Conservation (phyloP, 257 asterid genomes). For the Euphrasia confusa region DNA sequence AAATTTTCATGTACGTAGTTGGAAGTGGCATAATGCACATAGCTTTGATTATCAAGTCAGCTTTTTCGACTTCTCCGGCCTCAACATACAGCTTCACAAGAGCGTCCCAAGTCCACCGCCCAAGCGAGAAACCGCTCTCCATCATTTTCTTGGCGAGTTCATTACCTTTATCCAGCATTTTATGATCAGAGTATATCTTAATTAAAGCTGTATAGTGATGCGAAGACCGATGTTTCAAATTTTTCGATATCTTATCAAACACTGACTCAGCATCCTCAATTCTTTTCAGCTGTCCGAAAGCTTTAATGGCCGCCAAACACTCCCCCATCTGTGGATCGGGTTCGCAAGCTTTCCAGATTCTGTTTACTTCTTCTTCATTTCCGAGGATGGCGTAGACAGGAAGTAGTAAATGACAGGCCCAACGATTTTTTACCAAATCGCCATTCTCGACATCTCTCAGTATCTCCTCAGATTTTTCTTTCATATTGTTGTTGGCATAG, state of each 20-base stretch:
- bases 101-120: slow-evolving; percentile 60
- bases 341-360: slow-evolving; percentile 59
- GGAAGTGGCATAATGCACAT: slow-evolving; percentile 28
- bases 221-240: slow-evolving; percentile 31
- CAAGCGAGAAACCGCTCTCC: slow-evolving; percentile 34
- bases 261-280: slow-evolving; percentile 68
- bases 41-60: slow-evolving; percentile 44
- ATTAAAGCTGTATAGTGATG: slow-evolving; percentile 38
- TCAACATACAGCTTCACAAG: slow-evolving; percentile 57
- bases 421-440: slow-evolving; percentile 34
- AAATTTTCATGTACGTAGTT: slow-evolving; percentile 38
- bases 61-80: slow-evolving; percentile 73
- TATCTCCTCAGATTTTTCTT: slow-evolving; percentile 63
- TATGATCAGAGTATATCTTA: slow-evolving; percentile 51
- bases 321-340: slow-evolving; percentile 41
- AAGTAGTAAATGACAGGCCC: slow-evolving; percentile 41
- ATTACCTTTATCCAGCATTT: slow-evolving; percentile 64
- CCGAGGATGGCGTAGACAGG: slow-evolving; percentile 66
- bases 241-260: slow-evolving; percentile 38
- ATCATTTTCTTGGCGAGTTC: slow-evolving; percentile 59
- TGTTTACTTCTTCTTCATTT: slow-evolving; percentile 46
- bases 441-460: slow-evolving; percentile 65
- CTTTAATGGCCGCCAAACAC: slow-evolving; percentile 53
- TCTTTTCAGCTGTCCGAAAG: slow-evolving; percentile 63
- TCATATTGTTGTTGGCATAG: slow-evolving; percentile 39